Percentiles rank a stretch among this genome's conserved stretches.
Evolutionary conservation across 2,329 filamentous ascomycete species (phyloP).

Genomic region (Colletotrichum orbiculare): DNA sequence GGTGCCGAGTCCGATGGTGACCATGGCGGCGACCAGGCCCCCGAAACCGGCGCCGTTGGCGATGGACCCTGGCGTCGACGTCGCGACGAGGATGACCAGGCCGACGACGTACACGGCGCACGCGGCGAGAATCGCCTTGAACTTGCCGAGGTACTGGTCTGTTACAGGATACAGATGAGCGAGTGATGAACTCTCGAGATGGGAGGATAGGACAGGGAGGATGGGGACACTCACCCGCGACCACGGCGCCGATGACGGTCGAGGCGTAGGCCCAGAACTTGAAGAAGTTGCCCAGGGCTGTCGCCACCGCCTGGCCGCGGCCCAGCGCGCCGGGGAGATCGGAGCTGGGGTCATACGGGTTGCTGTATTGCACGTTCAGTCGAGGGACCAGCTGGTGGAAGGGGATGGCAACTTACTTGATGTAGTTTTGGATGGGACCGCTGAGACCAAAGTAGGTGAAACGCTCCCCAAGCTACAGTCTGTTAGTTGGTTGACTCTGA

Average conservation of each 20-base stretch:
- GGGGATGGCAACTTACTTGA: slow-evolving; percentile 38
- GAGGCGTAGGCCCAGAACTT: slow-evolving; percentile 41
- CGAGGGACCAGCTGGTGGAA: not conserved
- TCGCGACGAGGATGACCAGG: slow-evolving; percentile 55
- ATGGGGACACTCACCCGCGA: slow-evolving; percentile 16
- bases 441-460: slow-evolving; percentile 47
- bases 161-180: slow-evolving; percentile 42
- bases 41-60: no score
- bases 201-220: no score
- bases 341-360: slow-evolving; percentile 39
- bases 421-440: slow-evolving; percentile 47
- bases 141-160: slow-evolving; percentile 68
- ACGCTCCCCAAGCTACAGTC: slow-evolving; percentile 42
- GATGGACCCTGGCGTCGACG: slow-evolving; percentile 50
- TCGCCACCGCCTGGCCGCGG: slow-evolving; percentile 37
- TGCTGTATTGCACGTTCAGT: slow-evolving; percentile 17
- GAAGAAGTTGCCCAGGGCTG: slow-evolving; percentile 43
- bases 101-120: slow-evolving; percentile 38
- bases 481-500: not conserved
- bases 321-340: slow-evolving; percentile 37
- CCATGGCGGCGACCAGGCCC: no score
- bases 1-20: no score
- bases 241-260: slow-evolving; percentile 16
- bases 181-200: not conserved
- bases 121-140: slow-evolving; percentile 69